Base-by-base conservation (phyloP, 1,139 yeast genomes). In the Yamadazyma oceani region DNA sequence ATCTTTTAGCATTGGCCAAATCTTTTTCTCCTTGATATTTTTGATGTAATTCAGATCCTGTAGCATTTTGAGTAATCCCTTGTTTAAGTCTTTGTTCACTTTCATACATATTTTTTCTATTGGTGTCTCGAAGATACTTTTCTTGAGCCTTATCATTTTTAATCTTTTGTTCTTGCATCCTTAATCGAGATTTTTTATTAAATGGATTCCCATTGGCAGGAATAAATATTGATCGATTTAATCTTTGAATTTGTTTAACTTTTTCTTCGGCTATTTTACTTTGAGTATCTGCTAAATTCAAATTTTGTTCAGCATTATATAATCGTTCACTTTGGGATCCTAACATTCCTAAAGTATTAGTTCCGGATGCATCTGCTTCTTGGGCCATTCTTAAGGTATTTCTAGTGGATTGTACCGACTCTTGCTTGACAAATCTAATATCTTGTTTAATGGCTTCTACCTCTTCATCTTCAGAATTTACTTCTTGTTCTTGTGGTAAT, bases 311-410 rank as follows among this genome's bases (percentile, higher is more conserved):
- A 14, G 92, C 82, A 54, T 78, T 80, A 57, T 84, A 85, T 46
- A 92, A 68, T 37, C 88, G 70, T 57, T 89, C 97, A 39, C 95
- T 82, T 61, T 94, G 98, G 15, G 92, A 79, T 21, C 97, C 97
- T 39, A 92, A 73, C 80, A 88, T 82, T 19, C 97, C 97, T 49
- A 90, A 66, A 0, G 97, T 85, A 57, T 90, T 88, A 37, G 88
- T 76, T 17, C 96, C 98, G 7, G 90, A 78, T 38, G 85, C 85
- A 58, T 90, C 97, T 0, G 97, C 97, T 51, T 88, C 94, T 47
- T 85, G 85, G 1, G 96, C 95, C 80, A 87, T 80, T 50, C 85
- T 76, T 43, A 92, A 66, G 0, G 96, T 89, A 51, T 89, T 89
- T 53, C 95, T 75, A 0, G 97, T 85, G 35, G 89, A 80, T 8